Conservation (phyloP, 2,329 filamentous ascomycete species). For the Colletotrichum costaricense region DNA sequence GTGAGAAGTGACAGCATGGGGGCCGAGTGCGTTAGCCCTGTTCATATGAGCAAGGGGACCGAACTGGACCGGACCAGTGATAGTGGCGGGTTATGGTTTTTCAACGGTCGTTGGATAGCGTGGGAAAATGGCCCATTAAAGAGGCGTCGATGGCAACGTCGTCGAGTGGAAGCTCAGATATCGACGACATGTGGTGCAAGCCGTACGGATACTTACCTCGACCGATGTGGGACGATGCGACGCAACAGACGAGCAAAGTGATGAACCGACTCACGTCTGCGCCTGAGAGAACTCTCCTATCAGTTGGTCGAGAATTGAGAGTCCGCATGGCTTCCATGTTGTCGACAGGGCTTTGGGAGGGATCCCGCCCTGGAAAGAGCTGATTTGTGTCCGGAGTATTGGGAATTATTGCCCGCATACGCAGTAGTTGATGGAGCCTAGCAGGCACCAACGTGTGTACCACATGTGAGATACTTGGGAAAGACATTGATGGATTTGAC, state of each 20-base stretch:
- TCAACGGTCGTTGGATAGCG: background rate
- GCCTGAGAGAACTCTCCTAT: background rate
- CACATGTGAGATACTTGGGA: background rate
- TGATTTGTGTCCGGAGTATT: background rate
- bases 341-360: background rate
- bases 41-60: background rate
- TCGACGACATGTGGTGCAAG: background rate
- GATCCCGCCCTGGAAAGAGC: background rate
- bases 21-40: background rate
- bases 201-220: background rate
- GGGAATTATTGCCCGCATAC: background rate
- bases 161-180: background rate
- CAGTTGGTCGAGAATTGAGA: background rate
- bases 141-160: background rate
- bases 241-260: background rate
- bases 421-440: background rate
- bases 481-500: background rate
- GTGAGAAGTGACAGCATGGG: slow-evolving; percentile 15
- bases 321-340: background rate
- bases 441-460: background rate
- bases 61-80: background rate
- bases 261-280: background rate
- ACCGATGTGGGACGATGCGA: background rate
- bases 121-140: background rate
- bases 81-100: background rate